A percentile compares a stretch with the other conserved stretches of the same genome.
phyloP scores from a whole-genome alignment of 768 basidiomycete species.

The Naganishia onofrii region DNA sequence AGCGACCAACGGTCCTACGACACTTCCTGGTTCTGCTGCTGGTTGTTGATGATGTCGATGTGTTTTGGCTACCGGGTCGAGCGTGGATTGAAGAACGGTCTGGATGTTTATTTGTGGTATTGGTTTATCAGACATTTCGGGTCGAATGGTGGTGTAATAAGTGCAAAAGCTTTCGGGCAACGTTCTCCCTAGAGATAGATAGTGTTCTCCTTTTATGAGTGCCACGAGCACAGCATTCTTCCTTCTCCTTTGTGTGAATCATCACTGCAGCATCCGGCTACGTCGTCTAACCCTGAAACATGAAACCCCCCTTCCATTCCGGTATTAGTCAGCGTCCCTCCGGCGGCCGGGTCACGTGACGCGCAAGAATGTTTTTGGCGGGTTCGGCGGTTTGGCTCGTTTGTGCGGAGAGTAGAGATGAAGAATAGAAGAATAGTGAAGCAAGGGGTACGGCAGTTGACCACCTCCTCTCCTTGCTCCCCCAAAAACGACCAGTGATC shows the following conservation, averaged over 20 bases:
- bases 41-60: background rate
- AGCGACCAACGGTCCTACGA: background rate
- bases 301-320: background rate
- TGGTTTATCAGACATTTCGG: background rate
- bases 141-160: background rate
- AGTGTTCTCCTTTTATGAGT: too few relatives aligned
- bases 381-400: too few relatives aligned
- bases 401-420: too few relatives aligned
- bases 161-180: background rate
- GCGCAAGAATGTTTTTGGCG: background rate
- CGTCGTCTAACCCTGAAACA: background rate
- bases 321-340: background rate
- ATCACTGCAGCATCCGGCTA: background rate
- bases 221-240: background rate
- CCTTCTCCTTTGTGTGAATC: background rate
- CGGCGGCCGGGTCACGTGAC: background rate
- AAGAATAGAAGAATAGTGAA: too few relatives aligned
- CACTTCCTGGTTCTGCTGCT: background rate
- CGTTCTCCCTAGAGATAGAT: too few relatives aligned
- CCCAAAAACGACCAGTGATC: constrained; percentile 42
- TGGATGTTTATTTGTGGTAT: constrained; percentile 9
- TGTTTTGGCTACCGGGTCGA: background rate
- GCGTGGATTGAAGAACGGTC: constrained; percentile 15
- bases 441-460: too few relatives aligned
- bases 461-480: background rate